A percentile compares a stretch with the other conserved stretches of the same genome.
These are phyloP conservation scores for Fusarium pseudograminearum DNA, from an alignment of 2,329 filamentous ascomycete genomes.

Conservation along the genomic window DNA sequence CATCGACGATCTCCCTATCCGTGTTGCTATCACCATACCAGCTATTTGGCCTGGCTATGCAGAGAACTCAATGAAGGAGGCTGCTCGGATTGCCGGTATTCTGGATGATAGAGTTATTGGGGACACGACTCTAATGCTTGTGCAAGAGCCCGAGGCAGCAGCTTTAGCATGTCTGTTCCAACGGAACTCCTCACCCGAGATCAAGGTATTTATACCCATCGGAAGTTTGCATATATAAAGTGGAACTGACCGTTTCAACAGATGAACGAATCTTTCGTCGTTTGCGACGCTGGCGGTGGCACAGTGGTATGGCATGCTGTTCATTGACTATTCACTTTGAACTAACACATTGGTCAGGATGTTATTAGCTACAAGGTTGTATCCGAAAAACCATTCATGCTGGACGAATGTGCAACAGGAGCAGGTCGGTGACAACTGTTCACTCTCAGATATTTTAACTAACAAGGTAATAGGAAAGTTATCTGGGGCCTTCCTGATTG, in stretches of 20 bases:
- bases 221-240: too few relatives aligned
- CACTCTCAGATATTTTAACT: too few relatives aligned
- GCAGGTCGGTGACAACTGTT: not conserved
- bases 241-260: not conserved
- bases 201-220: not conserved
- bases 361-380: not conserved
- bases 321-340: too few relatives aligned
- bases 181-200: not conserved
- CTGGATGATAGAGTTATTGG: not conserved
- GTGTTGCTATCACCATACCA: not conserved
- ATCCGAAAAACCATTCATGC: not conserved
- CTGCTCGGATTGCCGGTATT: not conserved
- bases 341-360: not conserved
- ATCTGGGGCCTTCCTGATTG: not conserved
- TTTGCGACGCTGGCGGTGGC: conserved; percentile 1
- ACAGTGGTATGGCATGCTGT: not conserved
- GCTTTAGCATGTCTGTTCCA: not conserved
- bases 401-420: not conserved
- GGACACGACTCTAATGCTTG: not conserved
- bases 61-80: not conserved
- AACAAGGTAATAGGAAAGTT: not conserved
- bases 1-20: not conserved
- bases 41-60: conserved; percentile 3
- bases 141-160: not conserved
- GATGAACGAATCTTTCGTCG: not conserved